A percentile compares a stretch with the other conserved stretches of the same genome.
phyloP scores from a whole-genome alignment of 2,329 filamentous ascomycete species.

The Botrytis hyacinthi region DNA sequence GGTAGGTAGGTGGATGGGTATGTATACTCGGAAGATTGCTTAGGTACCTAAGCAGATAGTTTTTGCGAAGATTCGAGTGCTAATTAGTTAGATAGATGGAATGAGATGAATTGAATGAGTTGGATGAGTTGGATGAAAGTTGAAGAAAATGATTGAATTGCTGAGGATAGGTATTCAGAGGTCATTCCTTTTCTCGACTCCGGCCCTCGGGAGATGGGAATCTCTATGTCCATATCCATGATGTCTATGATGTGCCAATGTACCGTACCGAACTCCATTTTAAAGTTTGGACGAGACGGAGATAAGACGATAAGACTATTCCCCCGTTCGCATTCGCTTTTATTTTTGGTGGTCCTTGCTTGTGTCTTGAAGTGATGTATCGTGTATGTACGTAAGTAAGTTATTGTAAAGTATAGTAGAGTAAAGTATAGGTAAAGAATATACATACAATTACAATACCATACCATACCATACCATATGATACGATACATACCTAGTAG shows the following conservation, averaged over 20 bases:
- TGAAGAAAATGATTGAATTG: no score
- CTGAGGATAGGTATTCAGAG: no score
- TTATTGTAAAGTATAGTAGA: not conserved
- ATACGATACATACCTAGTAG: not conserved
- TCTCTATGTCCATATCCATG: not conserved
- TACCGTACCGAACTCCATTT: not conserved
- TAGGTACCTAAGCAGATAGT: no score
- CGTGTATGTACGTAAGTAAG: not conserved
- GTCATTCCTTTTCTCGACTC: not conserved
- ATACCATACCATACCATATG: not conserved
- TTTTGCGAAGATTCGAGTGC: no score
- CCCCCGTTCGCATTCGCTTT: not conserved
- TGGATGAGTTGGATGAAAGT: not conserved
- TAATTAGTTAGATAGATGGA: not conserved
- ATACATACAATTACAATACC: not conserved
- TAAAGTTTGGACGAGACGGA: not conserved
- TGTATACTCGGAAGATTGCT: no score
- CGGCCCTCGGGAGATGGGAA: not conserved
- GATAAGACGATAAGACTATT: not conserved
- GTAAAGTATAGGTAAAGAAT: not conserved
- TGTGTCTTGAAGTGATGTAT: not conserved
- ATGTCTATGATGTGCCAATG: not conserved
- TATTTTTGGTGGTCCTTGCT: not conserved
- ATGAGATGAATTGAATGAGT: not conserved
- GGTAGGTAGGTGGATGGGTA: no score